phyloP scores from a whole-genome alignment of 176 grass and related monocot genomes.

The Thalia dealbata region DNA sequence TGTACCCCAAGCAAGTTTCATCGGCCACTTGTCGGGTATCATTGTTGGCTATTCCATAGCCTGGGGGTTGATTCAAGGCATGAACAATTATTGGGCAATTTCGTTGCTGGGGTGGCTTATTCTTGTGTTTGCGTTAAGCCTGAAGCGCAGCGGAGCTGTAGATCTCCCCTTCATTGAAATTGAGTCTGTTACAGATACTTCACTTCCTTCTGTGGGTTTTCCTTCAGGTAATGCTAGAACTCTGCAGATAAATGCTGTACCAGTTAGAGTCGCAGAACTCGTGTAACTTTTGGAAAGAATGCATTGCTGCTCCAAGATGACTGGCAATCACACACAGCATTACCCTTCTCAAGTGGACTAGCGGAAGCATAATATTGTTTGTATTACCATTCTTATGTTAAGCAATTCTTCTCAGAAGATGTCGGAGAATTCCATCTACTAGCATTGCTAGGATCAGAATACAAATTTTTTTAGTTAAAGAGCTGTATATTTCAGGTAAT shows the following conservation, averaged over 20 bases:
- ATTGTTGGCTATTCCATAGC: slow-evolving; percentile 80
- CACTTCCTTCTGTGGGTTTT: slow-evolving; percentile 45
- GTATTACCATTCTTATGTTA: neutral
- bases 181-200: slow-evolving; percentile 50
- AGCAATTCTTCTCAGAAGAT: neutral
- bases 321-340: neutral
- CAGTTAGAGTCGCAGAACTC: neutral
- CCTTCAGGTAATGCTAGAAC: slow-evolving; percentile 25
- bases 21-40: slow-evolving; percentile 80
- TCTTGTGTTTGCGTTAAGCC: slow-evolving; percentile 70
- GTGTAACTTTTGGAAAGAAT: neutral
- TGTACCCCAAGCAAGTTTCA: slow-evolving; percentile 92
- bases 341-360: neutral
- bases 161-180: slow-evolving; percentile 78
- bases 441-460: neutral
- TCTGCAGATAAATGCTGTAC: neutral
- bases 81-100: slow-evolving; percentile 95
- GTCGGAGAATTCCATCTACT: neutral
- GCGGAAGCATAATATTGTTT: neutral
- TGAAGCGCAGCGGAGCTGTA: slow-evolving; percentile 60
- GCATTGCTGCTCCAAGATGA: neutral
- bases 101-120: slow-evolving; percentile 75
- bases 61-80: slow-evolving; percentile 90
- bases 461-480: neutral
- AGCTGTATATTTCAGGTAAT: neutral